Evolutionary conservation across 768 basidiomycete species (phyloP), one percentile per base, ranked within the genome.

Genomic region (Porpolomopsis calyptriformis): DNA sequence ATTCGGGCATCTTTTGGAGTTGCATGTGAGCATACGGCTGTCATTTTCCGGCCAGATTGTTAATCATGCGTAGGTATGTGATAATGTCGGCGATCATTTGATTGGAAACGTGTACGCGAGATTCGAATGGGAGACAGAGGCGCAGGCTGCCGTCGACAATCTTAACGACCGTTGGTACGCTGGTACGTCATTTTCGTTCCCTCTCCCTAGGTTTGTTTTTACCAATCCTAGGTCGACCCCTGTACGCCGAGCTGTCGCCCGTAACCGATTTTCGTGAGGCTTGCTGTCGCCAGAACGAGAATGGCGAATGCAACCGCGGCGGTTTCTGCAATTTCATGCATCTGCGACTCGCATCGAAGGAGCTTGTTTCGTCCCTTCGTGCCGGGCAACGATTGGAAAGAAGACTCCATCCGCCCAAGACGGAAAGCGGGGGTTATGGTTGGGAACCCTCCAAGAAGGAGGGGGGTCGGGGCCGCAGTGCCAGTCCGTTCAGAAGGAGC

Each of bases 321-420:
- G 92, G 92, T 2, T 97, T 96, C 69, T 98, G 94, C 66, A 98
- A 99, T 64, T 99, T 99, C 60, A 96, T 97, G 90, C 93, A 97
- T 67, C 71, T 97, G 26, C 81, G 89, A 11, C 73, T 90, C 18
- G 87, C 93, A 4, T 86, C 90, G 24, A 80, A 84, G 58, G 80
- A 88, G 9, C 75, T 96, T 10, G 85, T 89, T 2, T 77, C 75
- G 36, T 78, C 83, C 6, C 68, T 97, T 45, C 77, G 80, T 14
- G 80, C 78, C 36, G 88, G 89, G 11, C 93, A 97, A 60, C 74
- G 85, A 34, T 54, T 96, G 26, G 90, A 92, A 54, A 72, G 90
- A 44, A 78, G 83, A 48, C 57, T 86, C 38, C 73, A 91, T 55
- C 87, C 86, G 5, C 55, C 67, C 10, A 81, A 80, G 56, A 67